A percentile compares a stretch with the other conserved stretches of the same genome.
These are phyloP conservation scores for Fusarium sambucinum DNA, from an alignment of 2,329 filamentous ascomycete genomes.

Conservation along the genomic window DNA sequence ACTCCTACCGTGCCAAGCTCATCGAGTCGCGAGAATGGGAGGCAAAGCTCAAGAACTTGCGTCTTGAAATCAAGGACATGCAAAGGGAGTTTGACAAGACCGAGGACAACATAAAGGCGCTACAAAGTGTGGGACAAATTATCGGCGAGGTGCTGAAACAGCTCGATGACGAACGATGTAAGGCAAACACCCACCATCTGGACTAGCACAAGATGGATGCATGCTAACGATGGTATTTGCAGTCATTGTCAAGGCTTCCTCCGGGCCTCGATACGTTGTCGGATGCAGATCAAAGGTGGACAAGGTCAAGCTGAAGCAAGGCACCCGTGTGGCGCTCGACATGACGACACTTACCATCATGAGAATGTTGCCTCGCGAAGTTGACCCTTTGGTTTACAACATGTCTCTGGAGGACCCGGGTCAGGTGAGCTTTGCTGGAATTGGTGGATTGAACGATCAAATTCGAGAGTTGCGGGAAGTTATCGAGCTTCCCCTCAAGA, in stretches of 20 bases:
- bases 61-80: slow-evolving; percentile 94
- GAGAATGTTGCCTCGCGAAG: slow-evolving; percentile 98
- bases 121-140: slow-evolving; percentile 99
- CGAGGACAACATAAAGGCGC: slow-evolving; percentile 98
- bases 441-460: slow-evolving; percentile 97
- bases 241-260: slow-evolving; percentile 99
- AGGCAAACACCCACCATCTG: slow-evolving; percentile 51
- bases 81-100: slow-evolving; percentile 97
- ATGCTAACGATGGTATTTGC: slow-evolving; percentile 41
- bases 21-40: slow-evolving; percentile 99
- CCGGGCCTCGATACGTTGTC: slow-evolving; percentile 96
- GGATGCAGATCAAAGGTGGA: slow-evolving; percentile 99
- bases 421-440: slow-evolving; percentile 97
- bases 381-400: slow-evolving; percentile 98
- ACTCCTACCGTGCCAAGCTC: slow-evolving; percentile 82
- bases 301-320: slow-evolving; percentile 96
- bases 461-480: slow-evolving; percentile 97
- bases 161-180: slow-evolving; percentile 98
- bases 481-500: slow-evolving; percentile 97
- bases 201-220: slow-evolving; percentile 13
- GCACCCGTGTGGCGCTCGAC: slow-evolving; percentile 95
- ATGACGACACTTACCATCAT: slow-evolving; percentile 99
- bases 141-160: slow-evolving; percentile 99
- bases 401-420: slow-evolving; percentile 99
- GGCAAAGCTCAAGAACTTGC: slow-evolving; percentile 93